Evolutionary conservation across 306 rosid genomes (phyloP).

Genomic region (Crataegus laevigata): DNA sequence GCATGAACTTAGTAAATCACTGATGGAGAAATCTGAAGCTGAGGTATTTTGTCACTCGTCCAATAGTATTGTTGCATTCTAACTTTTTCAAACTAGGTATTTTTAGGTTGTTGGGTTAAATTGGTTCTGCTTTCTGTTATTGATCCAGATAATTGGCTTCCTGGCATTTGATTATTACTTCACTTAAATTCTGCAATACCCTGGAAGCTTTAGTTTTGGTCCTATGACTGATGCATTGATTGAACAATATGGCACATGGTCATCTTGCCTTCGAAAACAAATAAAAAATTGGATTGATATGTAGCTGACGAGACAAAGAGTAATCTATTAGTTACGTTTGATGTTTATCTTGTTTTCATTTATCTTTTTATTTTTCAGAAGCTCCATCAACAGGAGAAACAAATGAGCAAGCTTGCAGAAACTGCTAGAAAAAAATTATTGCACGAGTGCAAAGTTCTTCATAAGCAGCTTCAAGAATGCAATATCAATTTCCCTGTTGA

Average conservation of each 20-base stretch:
- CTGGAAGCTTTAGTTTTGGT: neutral
- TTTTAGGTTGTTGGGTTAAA: neutral
- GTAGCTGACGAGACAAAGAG: constrained; percentile 5
- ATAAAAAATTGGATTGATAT: neutral
- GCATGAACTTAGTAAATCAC: constrained; percentile 54
- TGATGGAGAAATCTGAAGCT: constrained; percentile 37
- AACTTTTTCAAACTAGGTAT: neutral
- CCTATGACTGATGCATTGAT: neutral
- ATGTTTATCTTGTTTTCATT: constrained; percentile 1
- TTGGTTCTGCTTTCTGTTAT: neutral
- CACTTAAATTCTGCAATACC: neutral
- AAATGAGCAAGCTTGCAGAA: constrained; percentile 48
- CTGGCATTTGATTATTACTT: neutral
- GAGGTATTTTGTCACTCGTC: constrained; percentile 27
- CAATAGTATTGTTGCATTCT: neutral
- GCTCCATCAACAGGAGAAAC: constrained; percentile 47
- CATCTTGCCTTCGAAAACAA: neutral
- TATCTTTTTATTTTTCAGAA: constrained; percentile 30
- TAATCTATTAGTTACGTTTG: constrained; percentile 11
- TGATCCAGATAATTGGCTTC: neutral
- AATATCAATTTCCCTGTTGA: constrained; percentile 37
- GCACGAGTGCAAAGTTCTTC: constrained; percentile 55
- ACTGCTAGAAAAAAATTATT: constrained; percentile 39
- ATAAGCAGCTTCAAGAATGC: constrained; percentile 60
- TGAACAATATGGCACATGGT: neutral